phyloP scores from a whole-genome alignment of 768 basidiomycete genomes.

The Pulveroboletus sp. region DNA sequence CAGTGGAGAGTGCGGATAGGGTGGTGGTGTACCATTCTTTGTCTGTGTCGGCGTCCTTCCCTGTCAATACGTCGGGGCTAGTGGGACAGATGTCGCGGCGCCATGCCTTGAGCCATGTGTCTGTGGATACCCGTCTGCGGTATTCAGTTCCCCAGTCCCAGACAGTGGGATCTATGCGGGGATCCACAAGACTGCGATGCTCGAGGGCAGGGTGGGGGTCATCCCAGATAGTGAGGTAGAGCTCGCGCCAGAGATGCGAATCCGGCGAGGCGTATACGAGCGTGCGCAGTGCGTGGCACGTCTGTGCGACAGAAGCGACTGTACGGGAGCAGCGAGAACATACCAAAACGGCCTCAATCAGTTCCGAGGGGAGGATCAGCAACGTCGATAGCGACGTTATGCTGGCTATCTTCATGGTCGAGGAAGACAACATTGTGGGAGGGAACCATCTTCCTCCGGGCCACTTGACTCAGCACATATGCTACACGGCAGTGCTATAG shows the following conservation, averaged over 20 bases:
- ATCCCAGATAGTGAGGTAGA: slow-evolving; percentile 47
- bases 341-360: slow-evolving; percentile 37
- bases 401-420: not conserved
- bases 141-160: slow-evolving; percentile 27
- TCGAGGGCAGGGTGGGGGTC: slow-evolving; percentile 39
- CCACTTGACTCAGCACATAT: too few relatives aligned
- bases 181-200: slow-evolving; percentile 24
- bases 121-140: slow-evolving; percentile 19
- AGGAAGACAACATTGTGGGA: slow-evolving; percentile 1
- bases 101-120: slow-evolving; percentile 23
- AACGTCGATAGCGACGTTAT: not conserved
- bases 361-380: slow-evolving; percentile 34
- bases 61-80: not conserved
- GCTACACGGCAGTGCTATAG: too few relatives aligned
- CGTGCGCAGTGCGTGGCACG: slow-evolving; percentile 31
- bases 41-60: not conserved
- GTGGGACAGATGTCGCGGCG: slow-evolving; percentile 13
- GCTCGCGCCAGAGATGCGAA: slow-evolving; percentile 43
- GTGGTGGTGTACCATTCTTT: not conserved
- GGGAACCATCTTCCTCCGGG: not conserved
- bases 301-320: slow-evolving; percentile 35
- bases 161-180: slow-evolving; percentile 12
- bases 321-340: slow-evolving; percentile 26
- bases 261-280: slow-evolving; percentile 34
- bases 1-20: slow-evolving; percentile 22